phyloP scores from a whole-genome alignment of 2,329 filamentous ascomycete species.

The Botrytis squamosa region DNA sequence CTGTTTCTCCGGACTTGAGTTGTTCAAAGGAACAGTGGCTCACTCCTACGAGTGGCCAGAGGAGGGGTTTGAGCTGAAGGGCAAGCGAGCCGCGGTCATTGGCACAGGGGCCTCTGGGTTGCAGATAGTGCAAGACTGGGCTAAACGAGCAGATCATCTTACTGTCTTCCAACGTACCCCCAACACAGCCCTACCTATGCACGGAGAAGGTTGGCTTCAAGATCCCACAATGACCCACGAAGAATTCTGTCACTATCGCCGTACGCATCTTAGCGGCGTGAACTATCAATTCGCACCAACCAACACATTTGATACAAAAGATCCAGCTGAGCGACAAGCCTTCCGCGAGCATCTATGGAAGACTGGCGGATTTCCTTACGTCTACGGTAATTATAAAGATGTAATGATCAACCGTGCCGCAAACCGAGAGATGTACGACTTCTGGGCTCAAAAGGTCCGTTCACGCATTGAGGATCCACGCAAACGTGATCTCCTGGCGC shows the following conservation, averaged over 20 bases:
- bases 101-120: constrained; percentile 59
- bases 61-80: constrained; percentile 54
- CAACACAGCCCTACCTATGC: constrained; percentile 54
- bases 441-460: not conserved
- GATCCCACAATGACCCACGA: not conserved
- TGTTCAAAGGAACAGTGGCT: constrained; percentile 48
- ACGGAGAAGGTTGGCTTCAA: not conserved
- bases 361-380: not conserved
- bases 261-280: not conserved
- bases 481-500: not conserved
- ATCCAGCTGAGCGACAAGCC: not conserved
- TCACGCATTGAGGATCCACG: not conserved
- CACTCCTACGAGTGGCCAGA: constrained; percentile 58
- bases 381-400: not conserved
- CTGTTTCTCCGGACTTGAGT: constrained; percentile 45
- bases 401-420: not conserved
- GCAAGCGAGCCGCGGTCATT: constrained; percentile 57
- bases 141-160: constrained; percentile 49
- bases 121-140: constrained; percentile 58
- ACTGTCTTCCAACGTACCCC: constrained; percentile 58
- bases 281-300: not conserved
- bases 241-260: not conserved
- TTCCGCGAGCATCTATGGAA: not conserved
- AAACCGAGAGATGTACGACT: not conserved
- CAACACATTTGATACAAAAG: not conserved